A percentile compares a stretch with the other conserved stretches of the same genome.
These are phyloP conservation scores for Trypanosoma melophagium DNA, from an alignment of 208 protist genomes.

Conservation along the genomic window DNA sequence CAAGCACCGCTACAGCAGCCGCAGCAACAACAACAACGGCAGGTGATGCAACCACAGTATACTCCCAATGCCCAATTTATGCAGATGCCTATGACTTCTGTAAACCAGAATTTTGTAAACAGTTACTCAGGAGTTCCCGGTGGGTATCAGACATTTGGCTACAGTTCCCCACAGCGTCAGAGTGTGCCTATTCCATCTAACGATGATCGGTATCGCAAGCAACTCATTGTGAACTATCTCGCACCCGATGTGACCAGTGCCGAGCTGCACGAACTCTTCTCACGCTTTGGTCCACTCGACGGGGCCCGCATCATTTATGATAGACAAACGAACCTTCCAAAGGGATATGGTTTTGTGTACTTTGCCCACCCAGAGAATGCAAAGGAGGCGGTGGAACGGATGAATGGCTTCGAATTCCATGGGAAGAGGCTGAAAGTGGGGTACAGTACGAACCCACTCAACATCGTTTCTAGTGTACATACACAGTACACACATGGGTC, in stretches of 20 bases:
- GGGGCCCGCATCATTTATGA: conserved; percentile 77
- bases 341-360: conserved; percentile 82
- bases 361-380: conserved; percentile 61
- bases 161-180: conserved; percentile 16
- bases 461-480: conserved; percentile 47
- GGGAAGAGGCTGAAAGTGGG: conserved; percentile 74
- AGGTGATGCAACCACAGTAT: background rate
- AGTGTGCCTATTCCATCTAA: conserved; percentile 36
- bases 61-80: conserved; percentile 2
- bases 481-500: conserved; percentile 5
- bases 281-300: conserved; percentile 63
- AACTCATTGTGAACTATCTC: conserved; percentile 84
- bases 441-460: conserved; percentile 77
- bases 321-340: conserved; percentile 56
- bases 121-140: background rate
- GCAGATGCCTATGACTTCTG: conserved; percentile 4
- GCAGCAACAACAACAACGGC: conserved; percentile 11
- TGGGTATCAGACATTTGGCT: background rate
- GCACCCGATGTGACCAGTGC: conserved; percentile 58
- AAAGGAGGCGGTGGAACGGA: conserved; percentile 49
- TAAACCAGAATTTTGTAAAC: conserved; percentile 11
- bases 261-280: conserved; percentile 67
- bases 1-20: conserved; percentile 1
- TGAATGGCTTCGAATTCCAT: conserved; percentile 76
- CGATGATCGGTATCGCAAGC: conserved; percentile 71